A percentile compares a stretch with the other conserved stretches of the same genome.
Evolutionary conservation across 139 green algal species (phyloP).

Genomic region (Chlamydomonas sp.): DNA sequence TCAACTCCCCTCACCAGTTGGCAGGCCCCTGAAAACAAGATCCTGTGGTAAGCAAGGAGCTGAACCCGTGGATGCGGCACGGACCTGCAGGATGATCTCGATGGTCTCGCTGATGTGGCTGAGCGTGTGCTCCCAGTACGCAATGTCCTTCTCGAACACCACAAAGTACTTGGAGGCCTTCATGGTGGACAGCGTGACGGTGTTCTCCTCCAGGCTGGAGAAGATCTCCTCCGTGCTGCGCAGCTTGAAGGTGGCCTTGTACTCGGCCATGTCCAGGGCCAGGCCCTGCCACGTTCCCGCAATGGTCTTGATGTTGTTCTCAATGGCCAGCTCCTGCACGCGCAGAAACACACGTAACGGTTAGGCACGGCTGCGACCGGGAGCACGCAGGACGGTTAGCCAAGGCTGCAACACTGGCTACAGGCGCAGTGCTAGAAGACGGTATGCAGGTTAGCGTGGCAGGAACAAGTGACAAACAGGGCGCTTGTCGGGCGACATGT

Average conservation of each 20-base stretch:
- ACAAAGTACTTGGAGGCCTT: slow-evolving; percentile 90
- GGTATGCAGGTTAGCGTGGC: no score
- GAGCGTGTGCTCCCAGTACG: slow-evolving; percentile 83
- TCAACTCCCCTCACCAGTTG: no score
- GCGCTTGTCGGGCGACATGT: not conserved
- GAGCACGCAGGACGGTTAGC: no score
- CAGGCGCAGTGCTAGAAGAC: no score
- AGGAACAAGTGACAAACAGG: no score
- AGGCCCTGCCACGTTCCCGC: slow-evolving; percentile 50
- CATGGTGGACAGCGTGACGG: slow-evolving; percentile 87
- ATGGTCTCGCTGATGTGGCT: slow-evolving; percentile 81
- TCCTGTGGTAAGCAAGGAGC: not conserved
- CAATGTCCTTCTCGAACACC: slow-evolving; percentile 87
- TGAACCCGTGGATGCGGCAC: not conserved
- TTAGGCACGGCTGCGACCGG: no score
- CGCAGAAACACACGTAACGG: slow-evolving; percentile 24
- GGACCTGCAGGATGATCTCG: slow-evolving; percentile 81
- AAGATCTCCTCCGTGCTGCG: slow-evolving; percentile 86
- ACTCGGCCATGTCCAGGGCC: slow-evolving; percentile 79
- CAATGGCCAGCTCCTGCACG: slow-evolving; percentile 69
- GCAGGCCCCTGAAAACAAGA: not conserved
- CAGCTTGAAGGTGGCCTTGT: slow-evolving; percentile 83
- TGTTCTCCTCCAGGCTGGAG: slow-evolving; percentile 87
- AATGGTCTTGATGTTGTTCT: slow-evolving; percentile 65
- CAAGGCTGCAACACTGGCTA: no score